Base-by-base conservation (phyloP, 768 basidiomycete species). In the Russula abietina region DNA sequence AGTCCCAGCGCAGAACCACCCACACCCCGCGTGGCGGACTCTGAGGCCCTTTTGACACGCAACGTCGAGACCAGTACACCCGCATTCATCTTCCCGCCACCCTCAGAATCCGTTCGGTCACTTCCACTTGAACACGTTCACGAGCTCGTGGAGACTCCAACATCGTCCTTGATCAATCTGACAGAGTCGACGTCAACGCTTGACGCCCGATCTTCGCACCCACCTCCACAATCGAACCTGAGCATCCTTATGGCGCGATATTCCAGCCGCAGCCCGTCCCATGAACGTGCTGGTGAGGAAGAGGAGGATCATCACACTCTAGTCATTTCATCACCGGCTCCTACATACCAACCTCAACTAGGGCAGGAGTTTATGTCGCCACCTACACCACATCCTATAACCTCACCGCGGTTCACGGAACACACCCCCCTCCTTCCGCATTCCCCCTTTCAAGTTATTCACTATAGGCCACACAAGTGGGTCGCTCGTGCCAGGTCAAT, bases 21-120 rank as follows among this genome's bases (percentile, higher is more conserved):
- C 67, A 75, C 76, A 61, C 71, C 75, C 2, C 75, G 79, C 69
- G 77, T 79, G 22, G 39, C 24, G 60, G 78, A 79, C 62, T 77
- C 77, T 22, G 62, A 68, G 52, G 52, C 69, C 24, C 17, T 61
- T 68, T 32, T 65, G 65, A 52, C 53, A 19, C 62, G 32, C 39
- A 54, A 55, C 53, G 53, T 28, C 11, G 62, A 49, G 46, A 5
- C 46, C 57, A 57, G 61, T 57, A 33, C 68, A 60, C 38, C 54
- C 59, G 48, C 68, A 9, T 65, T 66, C 52, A 61, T 60, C 65
- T 56, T 59, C 55, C 55, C 67, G 4, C 55, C 30, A 36, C 65
- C 64, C 4, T 57, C 64, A 9, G 65, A 59, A 36, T 60, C 63
- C 22, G 55, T 32, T 36, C 63, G 53, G 14, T 64, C 63, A 9